A percentile compares a stretch with the other conserved stretches of the same genome.
Conservation (phyloP, 257 asterid species). For the Solanum commersonii region DNA sequence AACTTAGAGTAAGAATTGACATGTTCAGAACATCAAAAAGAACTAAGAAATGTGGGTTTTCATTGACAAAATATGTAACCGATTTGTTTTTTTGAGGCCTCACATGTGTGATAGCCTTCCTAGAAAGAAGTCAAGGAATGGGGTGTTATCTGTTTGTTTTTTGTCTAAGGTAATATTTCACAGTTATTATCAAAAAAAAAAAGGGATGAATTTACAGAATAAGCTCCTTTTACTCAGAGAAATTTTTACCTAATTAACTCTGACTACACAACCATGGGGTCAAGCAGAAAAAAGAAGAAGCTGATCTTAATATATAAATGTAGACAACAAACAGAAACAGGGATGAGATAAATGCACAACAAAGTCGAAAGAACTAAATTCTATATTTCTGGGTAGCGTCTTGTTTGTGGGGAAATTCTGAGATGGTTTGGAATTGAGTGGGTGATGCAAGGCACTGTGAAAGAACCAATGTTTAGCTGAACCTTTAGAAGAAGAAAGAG, state of each 20-base stretch:
- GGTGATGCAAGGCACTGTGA: neutral
- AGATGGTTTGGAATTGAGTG: neutral
- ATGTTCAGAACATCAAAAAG: neutral
- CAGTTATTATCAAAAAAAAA: neutral
- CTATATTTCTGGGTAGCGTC: neutral
- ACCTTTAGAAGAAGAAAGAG: neutral
- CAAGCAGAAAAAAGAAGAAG: neutral
- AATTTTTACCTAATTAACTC: too few species aligned
- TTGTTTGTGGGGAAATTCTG: neutral
- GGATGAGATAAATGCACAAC: neutral
- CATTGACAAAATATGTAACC: neutral
- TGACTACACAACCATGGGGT: neutral
- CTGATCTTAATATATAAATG: neutral
- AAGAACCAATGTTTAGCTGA: neutral
- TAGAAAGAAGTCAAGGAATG: neutral
- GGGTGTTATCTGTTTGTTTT: neutral
- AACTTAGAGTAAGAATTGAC: neutral
- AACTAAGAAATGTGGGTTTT: neutral
- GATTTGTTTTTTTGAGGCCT: neutral
- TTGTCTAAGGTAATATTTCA: neutral
- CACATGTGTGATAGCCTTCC: neutral
- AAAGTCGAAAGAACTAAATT: neutral
- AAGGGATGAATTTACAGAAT: neutral
- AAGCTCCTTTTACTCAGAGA: neutral
- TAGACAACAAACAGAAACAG: neutral